Percentiles rank a stretch among this genome's conserved stretches.
Conservation (phyloP, 1,284 basidiomycete species). For the Neonothopanus nambi region DNA sequence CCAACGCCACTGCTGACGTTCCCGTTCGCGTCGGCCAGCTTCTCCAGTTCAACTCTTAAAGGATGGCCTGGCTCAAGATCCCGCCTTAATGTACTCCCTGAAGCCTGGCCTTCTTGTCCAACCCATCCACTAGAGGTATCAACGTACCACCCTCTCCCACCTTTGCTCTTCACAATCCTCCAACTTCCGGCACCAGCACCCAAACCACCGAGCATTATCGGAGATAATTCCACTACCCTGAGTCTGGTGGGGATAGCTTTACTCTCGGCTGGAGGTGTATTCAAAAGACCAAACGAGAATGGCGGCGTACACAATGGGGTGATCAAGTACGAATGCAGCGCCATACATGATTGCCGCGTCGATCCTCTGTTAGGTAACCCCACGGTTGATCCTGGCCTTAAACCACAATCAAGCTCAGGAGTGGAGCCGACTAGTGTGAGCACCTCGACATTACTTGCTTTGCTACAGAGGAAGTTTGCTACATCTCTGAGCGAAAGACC, state of each 20-base stretch:
- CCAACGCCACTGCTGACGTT: conserved; percentile 89
- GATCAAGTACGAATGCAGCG: conserved; percentile 72
- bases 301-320: conserved; percentile 80
- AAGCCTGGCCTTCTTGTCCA: conserved; percentile 33
- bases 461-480: conserved; percentile 67
- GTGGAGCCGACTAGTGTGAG: conserved; percentile 82
- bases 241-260: conserved; percentile 69
- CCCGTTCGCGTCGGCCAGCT: conserved; percentile 80
- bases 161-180: conserved; percentile 89
- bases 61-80: conserved; percentile 66
- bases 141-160: conserved; percentile 94
- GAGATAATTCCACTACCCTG: conserved; percentile 86
- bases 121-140: conserved; percentile 86
- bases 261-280: conserved; percentile 29
- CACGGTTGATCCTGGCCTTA: conserved; percentile 30
- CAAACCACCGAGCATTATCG: conserved; percentile 70
- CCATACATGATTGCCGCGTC: conserved; percentile 58
- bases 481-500: conserved; percentile 69
- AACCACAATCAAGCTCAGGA: conserved; percentile 67
- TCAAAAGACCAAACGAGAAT: conserved; percentile 58
- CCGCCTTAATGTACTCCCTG: conserved; percentile 51
- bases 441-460: conserved; percentile 82
- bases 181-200: conserved; percentile 81
- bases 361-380: conserved; percentile 34
- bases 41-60: conserved; percentile 67